A percentile compares a stretch with the other conserved stretches of the same genome.
Conservation (phyloP, 2,329 filamentous ascomycete genomes). For the Cercospora sp. region DNA sequence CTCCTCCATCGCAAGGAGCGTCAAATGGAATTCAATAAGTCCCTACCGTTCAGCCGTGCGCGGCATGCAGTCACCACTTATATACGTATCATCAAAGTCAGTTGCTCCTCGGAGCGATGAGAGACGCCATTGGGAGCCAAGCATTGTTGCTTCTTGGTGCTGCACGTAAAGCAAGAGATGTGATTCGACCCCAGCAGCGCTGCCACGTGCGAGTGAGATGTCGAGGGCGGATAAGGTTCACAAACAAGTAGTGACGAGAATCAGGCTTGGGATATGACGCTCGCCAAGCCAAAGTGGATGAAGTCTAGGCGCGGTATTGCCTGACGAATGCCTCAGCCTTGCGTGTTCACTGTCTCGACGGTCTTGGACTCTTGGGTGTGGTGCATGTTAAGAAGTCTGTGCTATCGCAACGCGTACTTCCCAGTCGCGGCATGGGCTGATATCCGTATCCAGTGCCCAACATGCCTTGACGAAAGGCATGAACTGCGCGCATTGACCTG, state of each 20-base stretch:
- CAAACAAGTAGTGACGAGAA: slow-evolving; percentile 3
- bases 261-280: background rate
- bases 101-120: slow-evolving; percentile 13
- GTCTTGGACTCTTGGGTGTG: background rate
- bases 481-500: background rate
- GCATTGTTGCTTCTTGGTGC: slow-evolving; percentile 15
- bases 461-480: background rate
- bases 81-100: slow-evolving; percentile 1
- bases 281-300: background rate
- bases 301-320: background rate
- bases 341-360: slow-evolving; percentile 1
- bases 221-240: slow-evolving; percentile 9
- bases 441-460: background rate
- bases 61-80: slow-evolving; percentile 1
- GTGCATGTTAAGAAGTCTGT: background rate
- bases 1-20: slow-evolving; percentile 13
- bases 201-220: slow-evolving; percentile 2
- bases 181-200: slow-evolving; percentile 9
- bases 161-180: slow-evolving; percentile 10
- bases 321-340: background rate
- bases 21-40: background rate
- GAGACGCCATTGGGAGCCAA: slow-evolving; percentile 14
- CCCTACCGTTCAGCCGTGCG: background rate
- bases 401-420: background rate
- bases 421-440: background rate